phyloP scores from a whole-genome alignment of 2,329 filamentous ascomycete species.

The Diaporthe ilicicola region DNA sequence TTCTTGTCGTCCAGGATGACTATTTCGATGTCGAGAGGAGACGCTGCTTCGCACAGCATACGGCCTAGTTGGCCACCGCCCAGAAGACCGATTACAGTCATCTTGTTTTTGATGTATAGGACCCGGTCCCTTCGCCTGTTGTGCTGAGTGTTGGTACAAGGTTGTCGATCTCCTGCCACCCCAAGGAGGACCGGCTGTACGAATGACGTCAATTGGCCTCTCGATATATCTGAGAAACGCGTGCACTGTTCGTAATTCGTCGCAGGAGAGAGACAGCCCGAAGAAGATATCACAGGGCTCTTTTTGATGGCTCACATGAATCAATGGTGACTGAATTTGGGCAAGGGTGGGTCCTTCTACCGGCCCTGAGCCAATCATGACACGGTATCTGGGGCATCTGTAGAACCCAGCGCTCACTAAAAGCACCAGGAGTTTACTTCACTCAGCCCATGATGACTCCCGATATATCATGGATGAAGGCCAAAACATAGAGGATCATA shows the following conservation, averaged over 20 bases:
- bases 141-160: not conserved
- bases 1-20: conserved; percentile 80
- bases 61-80: conserved; percentile 82
- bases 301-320: conserved; percentile 17
- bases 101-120: not conserved
- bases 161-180: not conserved
- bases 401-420: not conserved
- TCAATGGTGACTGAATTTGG: conserved; percentile 17
- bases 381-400: not conserved
- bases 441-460: not conserved
- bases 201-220: not conserved
- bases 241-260: not conserved
- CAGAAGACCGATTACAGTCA: conserved; percentile 53
- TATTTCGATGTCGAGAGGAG: conserved; percentile 76
- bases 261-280: not conserved
- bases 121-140: not conserved
- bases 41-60: conserved; percentile 92
- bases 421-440: not conserved
- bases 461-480: not conserved
- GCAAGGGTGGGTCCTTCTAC: not conserved
- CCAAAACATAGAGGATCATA: not conserved
- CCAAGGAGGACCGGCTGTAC: not conserved
- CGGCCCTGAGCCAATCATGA: not conserved
- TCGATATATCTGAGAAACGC: not conserved
- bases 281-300: not conserved